Base-by-base conservation (phyloP, 306 rosid species). In the Rosa lucieae region DNA sequence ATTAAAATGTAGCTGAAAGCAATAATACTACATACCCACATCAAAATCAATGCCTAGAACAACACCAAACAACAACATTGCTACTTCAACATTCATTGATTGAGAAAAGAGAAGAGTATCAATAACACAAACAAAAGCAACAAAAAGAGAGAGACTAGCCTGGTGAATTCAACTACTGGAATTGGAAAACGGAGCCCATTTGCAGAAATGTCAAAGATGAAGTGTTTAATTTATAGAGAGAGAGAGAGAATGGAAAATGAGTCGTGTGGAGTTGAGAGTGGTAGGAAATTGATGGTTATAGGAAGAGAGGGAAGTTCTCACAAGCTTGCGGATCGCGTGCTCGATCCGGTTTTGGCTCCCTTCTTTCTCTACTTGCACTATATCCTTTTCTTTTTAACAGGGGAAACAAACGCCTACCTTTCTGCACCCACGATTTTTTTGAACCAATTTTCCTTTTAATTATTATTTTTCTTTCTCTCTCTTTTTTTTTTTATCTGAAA, bases 121-220 rank as follows among this genome's bases (percentile, higher is more conserved):
- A 55, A 20, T 2, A 52, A 55, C 14, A 8, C 6, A 13, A 18
- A 8, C 47, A 18, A 67, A 66, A 67, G 43, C 11, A 37, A 17
- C 46, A 37, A 32, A 18, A 63, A 56, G 53, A 46, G 48, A 72
- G 87, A 83, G 73, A 82, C 75, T 70, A 71, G 49, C 86, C 80
- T 71, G 73, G 52, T 3, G 1, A 35, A 66, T 37, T 43, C 13
- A 67, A 67, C 48, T 17, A 75, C 20, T 55, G 11, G 74, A 81
- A 80, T 10, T n/a, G 79, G 40, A 67, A 79, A 62, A 81, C 26
- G 72, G 80, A 74, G 76, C 70, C 73, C 84, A 90, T 84, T 85
- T 72, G 86, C 18, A 39, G n/a, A 74, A 70, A 78, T 75, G 61
- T 70, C 56, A 47, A 79, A 77, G 3, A 59, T 44, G 58, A 29